These are phyloP conservation scores for Phytophthora nicotianae DNA, from an alignment of 352 stramenopile genomes.

Conservation along the genomic window DNA sequence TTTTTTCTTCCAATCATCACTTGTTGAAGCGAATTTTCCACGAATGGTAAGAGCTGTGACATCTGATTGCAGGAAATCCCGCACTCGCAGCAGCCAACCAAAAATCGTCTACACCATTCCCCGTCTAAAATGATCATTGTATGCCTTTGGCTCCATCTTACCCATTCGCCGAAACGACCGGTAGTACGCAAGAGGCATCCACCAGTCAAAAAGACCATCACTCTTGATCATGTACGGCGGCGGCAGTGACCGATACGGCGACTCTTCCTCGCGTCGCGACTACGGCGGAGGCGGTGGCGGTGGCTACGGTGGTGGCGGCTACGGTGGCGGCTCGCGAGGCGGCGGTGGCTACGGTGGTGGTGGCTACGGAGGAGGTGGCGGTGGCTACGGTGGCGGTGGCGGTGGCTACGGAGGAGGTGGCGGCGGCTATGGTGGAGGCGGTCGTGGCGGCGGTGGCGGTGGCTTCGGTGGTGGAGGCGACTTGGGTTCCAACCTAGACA, in stretches of 20 bases:
- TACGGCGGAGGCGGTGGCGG: conserved; percentile 37
- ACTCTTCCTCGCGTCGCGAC: conserved; percentile 79
- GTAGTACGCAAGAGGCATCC: conserved; percentile 9
- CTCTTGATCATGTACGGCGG: conserved; percentile 69
- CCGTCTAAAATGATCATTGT: conserved; percentile 39
- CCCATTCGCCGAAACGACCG: conserved; percentile 37
- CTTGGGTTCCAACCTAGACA: conserved; percentile 88
- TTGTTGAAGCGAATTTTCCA: neutral
- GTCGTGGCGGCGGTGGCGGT: conserved; percentile 43
- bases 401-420: conserved; percentile 40
- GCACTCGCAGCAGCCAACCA: conserved; percentile 32
- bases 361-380: conserved; percentile 38
- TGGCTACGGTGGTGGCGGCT: conserved; percentile 38
- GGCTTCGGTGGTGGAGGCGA: conserved; percentile 56
- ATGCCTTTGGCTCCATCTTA: conserved; percentile 3
- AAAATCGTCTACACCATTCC: conserved; percentile 19
- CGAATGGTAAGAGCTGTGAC: conserved; percentile 1
- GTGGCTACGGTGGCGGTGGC: conserved; percentile 33
- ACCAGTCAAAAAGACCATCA: conserved; percentile 23
- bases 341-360: conserved; percentile 33
- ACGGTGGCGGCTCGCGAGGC: conserved; percentile 31
- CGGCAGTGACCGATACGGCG: conserved; percentile 68
- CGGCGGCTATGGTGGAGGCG: conserved; percentile 30
- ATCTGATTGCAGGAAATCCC: conserved; percentile 33
- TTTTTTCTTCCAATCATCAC: neutral